phyloP scores from a whole-genome alignment of 768 basidiomycete species.

The Flagelloscypha sp. region DNA sequence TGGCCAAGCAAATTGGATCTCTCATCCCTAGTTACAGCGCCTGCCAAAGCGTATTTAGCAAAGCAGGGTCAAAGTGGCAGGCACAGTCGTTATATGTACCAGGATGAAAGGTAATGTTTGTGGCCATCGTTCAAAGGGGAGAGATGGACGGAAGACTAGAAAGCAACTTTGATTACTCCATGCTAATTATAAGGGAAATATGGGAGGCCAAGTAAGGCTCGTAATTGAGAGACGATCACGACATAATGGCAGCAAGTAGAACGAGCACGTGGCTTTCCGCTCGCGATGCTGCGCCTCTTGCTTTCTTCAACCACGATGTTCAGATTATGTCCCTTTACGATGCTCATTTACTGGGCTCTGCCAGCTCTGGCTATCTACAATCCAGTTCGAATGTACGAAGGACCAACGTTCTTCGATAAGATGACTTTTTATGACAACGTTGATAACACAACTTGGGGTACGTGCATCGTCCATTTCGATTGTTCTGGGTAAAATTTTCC shows the following conservation, averaged over 20 bases:
- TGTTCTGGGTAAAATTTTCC: not conserved
- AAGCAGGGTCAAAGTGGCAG: not conserved
- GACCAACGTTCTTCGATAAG: slow-evolving; percentile 37
- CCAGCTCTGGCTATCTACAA: slow-evolving; percentile 25
- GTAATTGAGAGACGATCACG: too few relatives aligned
- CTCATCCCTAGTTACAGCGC: slow-evolving; percentile 64
- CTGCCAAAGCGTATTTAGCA: slow-evolving; percentile 27
- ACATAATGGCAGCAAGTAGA: too few relatives aligned
- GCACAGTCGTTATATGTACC: slow-evolving; percentile 29
- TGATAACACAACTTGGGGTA: slow-evolving; percentile 37
- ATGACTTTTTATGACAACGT: slow-evolving; percentile 42
- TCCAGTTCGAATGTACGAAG: slow-evolving; percentile 34
- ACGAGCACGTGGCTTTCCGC: too few relatives aligned
- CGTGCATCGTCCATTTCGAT: slow-evolving; percentile 1
- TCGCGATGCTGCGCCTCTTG: too few relatives aligned
- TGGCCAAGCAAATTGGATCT: slow-evolving; percentile 64
- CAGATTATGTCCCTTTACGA: too few relatives aligned
- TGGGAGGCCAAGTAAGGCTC: too few relatives aligned
- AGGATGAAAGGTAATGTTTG: slow-evolving; percentile 63
- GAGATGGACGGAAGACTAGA: too few relatives aligned
- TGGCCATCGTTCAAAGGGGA: too few relatives aligned
- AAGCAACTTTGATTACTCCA: too few relatives aligned
- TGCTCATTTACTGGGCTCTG: too few relatives aligned
- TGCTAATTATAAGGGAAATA: too few relatives aligned
- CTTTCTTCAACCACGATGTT: too few relatives aligned